phyloP scores from a whole-genome alignment of 208 protist genomes.

The Trypanosoma conorhini region DNA sequence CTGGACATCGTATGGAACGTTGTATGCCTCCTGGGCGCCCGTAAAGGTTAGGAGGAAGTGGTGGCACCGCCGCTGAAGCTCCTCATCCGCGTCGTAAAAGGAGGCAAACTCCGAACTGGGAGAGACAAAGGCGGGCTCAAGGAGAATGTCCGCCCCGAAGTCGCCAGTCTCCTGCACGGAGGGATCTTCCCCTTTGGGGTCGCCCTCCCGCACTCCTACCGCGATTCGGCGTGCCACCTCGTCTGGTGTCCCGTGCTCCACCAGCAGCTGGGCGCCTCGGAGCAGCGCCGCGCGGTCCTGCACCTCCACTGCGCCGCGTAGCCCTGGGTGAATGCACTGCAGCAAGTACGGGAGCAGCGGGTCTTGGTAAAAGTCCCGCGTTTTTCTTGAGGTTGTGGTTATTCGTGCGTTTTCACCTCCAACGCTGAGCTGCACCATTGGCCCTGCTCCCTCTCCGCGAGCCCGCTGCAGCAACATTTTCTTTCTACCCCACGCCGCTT shows the following conservation, averaged over 20 bases:
- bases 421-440: neutral
- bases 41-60: conserved; percentile 22
- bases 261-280: conserved; percentile 13
- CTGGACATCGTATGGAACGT: conserved; percentile 38
- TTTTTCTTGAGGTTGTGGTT: neutral
- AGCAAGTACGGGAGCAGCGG: conserved; percentile 8
- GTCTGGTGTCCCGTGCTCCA: conserved; percentile 33
- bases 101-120: neutral
- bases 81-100: conserved; percentile 24
- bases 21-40: conserved; percentile 1
- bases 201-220: neutral
- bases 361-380: conserved; percentile 14
- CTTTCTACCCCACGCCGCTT: neutral
- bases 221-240: conserved; percentile 16
- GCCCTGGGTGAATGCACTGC: conserved; percentile 30
- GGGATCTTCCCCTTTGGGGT: neutral
- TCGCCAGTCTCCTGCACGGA: neutral
- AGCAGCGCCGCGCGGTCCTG: conserved; percentile 30
- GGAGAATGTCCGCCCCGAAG: neutral
- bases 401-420: conserved; percentile 7
- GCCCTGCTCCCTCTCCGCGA: neutral
- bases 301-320: conserved; percentile 24
- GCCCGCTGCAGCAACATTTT: neutral
- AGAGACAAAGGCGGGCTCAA: conserved; percentile 6
- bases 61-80: conserved; percentile 18